Conservation (phyloP, 192 early-diverging fungal species). For the Backusella westeae region DNA sequence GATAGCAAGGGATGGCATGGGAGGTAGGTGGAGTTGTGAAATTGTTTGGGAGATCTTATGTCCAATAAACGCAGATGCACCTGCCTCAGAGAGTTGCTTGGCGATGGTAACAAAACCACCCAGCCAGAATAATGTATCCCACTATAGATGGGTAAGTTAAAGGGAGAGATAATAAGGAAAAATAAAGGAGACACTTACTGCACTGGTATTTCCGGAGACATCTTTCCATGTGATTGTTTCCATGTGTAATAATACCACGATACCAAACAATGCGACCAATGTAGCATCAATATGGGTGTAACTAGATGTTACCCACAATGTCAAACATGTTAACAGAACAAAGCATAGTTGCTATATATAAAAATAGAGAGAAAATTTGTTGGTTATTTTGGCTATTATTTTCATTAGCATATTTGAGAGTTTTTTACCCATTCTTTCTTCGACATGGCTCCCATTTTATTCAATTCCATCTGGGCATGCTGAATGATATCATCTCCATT, state of each 20-base stretch:
- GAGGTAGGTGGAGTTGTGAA: slow-evolving; percentile 23
- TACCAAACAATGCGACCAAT: slow-evolving; percentile 63
- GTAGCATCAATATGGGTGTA: slow-evolving; percentile 55
- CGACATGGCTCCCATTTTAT: slow-evolving; percentile 10
- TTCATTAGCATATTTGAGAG: background rate
- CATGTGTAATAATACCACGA: slow-evolving; percentile 51
- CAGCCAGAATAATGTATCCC: slow-evolving; percentile 84
- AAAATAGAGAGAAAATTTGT: background rate
- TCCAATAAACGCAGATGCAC: slow-evolving; percentile 65
- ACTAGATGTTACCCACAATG: slow-evolving; percentile 56
- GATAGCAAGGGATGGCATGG: slow-evolving; percentile 46
- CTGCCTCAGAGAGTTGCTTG: slow-evolving; percentile 65
- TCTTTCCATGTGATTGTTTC: slow-evolving; percentile 70
- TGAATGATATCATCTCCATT: slow-evolving; percentile 13
- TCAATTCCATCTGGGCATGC: slow-evolving; percentile 14
- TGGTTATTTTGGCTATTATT: background rate
- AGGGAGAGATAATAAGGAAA: background rate
- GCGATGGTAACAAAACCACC: slow-evolving; percentile 74
- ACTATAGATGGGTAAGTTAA: slow-evolving; percentile 30
- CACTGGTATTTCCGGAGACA: slow-evolving; percentile 59
- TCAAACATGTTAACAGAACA: slow-evolving; percentile 51
- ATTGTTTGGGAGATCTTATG: slow-evolving; percentile 42
- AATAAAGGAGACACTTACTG: slow-evolving; percentile 22
- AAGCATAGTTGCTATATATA: slow-evolving; percentile 30
- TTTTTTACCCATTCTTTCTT: slow-evolving; percentile 12